Base-by-base conservation (phyloP, 1,284 basidiomycete genomes). In the Irpex lacteus region DNA sequence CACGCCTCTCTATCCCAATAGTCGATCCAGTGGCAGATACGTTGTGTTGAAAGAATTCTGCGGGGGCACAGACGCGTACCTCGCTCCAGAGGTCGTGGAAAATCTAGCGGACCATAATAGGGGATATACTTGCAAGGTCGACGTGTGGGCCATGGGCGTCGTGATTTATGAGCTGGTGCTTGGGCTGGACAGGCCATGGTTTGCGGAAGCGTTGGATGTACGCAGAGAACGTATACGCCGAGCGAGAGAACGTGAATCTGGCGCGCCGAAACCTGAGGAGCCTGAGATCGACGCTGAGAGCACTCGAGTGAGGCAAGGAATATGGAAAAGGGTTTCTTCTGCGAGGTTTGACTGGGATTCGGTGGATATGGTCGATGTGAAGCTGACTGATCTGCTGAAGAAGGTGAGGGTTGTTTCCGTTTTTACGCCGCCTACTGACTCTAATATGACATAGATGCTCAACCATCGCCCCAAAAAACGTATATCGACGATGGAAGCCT, bases 111-210 rank as follows among this genome's bases (percentile, higher is more conserved):
- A 5, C 40, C 8, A 9, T 40, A 18, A 26, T 26, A 26, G 18
- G 11, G 18, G 18, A 9, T 21, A 26, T 13, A 34, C 44, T 1
- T 49, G 40, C 32, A 49, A 34, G 19, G 44, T 55, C 13, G 65
- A 66, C 56, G 56, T 61, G n/a, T 66, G 65, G 65, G 50, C 60
- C 19, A 19, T 61, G 21, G 65, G 65, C 15, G n/a, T 64, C 2
- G 40, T 64, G 38, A 44, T 66, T 7, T 44, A 44, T 26, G 50
- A 52, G 50, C 8, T 52, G 50, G 18, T 21, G 50, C 11, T 9
- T 11, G 40, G 40, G 15, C 40, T 44, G 15, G 40, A 44, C 15
- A 44, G 40, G 40, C 40, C 40, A 15, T 44, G 15, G 8, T 44
- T 44, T 44, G 40, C 8, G 40, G 15, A 15, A 15, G 40, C 26